Percentiles rank a stretch among this genome's conserved stretches.
These are phyloP conservation scores for Endoconidiophora polonica DNA, from an alignment of 2,329 filamentous ascomycete species.

Conservation along the genomic window DNA sequence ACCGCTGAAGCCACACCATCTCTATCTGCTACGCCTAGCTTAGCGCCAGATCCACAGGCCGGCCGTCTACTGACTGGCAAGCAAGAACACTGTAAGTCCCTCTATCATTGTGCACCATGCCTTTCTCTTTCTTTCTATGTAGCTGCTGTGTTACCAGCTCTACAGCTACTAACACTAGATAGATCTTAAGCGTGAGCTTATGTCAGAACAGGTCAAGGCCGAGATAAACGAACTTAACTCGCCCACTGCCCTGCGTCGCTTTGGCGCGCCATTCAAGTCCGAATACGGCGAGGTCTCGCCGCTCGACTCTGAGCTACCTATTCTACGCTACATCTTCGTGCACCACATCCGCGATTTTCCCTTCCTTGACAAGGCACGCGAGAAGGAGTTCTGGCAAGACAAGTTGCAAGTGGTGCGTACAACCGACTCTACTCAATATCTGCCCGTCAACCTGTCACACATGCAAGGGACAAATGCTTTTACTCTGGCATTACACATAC, in stretches of 20 bases:
- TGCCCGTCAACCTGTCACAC: background rate
- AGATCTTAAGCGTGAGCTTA: slow-evolving; percentile 93
- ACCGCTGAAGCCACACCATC: slow-evolving; percentile 5
- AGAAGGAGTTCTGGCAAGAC: slow-evolving; percentile 99
- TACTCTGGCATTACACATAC: background rate
- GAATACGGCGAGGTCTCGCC: slow-evolving; percentile 85
- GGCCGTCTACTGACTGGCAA: slow-evolving; percentile 61
- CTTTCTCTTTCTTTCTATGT: background rate
- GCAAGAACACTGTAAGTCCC: slow-evolving; percentile 77
- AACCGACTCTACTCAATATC: background rate
- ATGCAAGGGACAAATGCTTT: too few relatives aligned
- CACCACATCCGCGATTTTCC: slow-evolving; percentile 96
- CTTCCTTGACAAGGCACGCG: slow-evolving; percentile 86
- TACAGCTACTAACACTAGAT: slow-evolving; percentile 10
- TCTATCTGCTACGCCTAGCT: slow-evolving; percentile 14
- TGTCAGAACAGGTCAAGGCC: slow-evolving; percentile 72
- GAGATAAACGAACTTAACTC: slow-evolving; percentile 91
- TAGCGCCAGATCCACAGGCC: slow-evolving; percentile 15
- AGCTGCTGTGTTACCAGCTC: background rate
- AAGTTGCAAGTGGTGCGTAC: slow-evolving; percentile 75
- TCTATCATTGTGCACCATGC: background rate
- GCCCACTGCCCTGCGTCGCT: slow-evolving; percentile 82
- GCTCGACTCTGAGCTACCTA: slow-evolving; percentile 81
- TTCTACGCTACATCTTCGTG: slow-evolving; percentile 92
- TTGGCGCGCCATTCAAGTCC: slow-evolving; percentile 88